Conservation (phyloP, 1,284 basidiomycete species). For the Albatrellus sp. region DNA sequence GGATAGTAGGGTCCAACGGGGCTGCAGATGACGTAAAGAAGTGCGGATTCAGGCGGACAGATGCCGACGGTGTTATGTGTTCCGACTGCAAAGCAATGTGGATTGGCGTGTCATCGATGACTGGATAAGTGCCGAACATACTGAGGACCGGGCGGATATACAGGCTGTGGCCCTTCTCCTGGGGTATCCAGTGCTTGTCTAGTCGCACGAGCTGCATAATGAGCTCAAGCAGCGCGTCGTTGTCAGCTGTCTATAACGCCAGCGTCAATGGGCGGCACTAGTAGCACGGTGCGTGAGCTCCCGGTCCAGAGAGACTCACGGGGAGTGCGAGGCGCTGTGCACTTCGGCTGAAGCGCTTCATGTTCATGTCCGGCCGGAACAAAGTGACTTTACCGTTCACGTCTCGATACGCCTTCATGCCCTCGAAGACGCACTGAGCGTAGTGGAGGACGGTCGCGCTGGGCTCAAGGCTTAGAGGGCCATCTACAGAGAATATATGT, state of each 20-base stretch:
- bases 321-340: slow-evolving; percentile 68
- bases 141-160: slow-evolving; percentile 1
- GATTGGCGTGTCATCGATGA: neutral
- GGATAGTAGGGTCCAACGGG: slow-evolving; percentile 96
- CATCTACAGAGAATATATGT: slow-evolving; percentile 27
- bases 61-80: slow-evolving; percentile 1
- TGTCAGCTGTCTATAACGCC: slow-evolving; percentile 60
- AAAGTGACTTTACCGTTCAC: slow-evolving; percentile 70
- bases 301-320: slow-evolving; percentile 26
- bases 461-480: slow-evolving; percentile 68
- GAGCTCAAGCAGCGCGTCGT: slow-evolving; percentile 66
- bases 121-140: neutral
- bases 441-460: slow-evolving; percentile 90
- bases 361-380: slow-evolving; percentile 98
- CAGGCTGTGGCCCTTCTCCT: slow-evolving; percentile 18
- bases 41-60: slow-evolving; percentile 40
- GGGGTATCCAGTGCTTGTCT: slow-evolving; percentile 91
- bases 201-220: slow-evolving; percentile 84
- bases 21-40: slow-evolving; percentile 90
- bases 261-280: slow-evolving; percentile 1
- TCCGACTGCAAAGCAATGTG: neutral
- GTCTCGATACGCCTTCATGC: slow-evolving; percentile 91
- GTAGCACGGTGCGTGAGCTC: neutral
- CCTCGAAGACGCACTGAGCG: slow-evolving; percentile 86
- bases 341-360: slow-evolving; percentile 83